Evolutionary conservation across 306 rosid species (phyloP), one percentile per base, ranked within the genome.

Genomic region (Cucumis cinereus): DNA sequence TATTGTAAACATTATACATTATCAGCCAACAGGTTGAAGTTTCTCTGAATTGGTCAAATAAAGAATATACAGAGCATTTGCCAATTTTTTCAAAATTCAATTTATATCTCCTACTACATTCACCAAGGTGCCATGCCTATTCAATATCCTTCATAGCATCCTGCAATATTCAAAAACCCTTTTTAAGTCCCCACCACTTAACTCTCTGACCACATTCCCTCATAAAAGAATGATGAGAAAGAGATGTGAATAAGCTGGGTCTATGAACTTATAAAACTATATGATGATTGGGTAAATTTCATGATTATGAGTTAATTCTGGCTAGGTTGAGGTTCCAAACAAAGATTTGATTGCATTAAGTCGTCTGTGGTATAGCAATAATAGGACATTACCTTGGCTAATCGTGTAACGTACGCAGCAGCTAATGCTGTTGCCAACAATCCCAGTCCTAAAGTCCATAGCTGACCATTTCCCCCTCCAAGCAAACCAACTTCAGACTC

Each of bases 381-480:
- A 68, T 5, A 41, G 41, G 77, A 53, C 55, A 50, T 77, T 85
- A 93, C 98, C 97, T 94, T 91, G 40, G 97, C 98, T 79, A 94
- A 89, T 59, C 89, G 84, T 8, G 98, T 91, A 47, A 91, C 96
- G 80, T 91, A 94, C 43, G 93, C 82, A 77, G 95, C 98, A 77
- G 98, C 96, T 60, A 91, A 66, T 52, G 91, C 96, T 22, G 98
- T 94, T 77, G 79, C 89, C 73, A 94, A 76, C 55, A 94, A 89
- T 75, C 98, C 98, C 19, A 92, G 77, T 71, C 95, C 98, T 75
- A 94, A 85, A 0, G 99, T 94, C 78, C 87, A 69, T 10, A 92
- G 81, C 84, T 89, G 96, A 84, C 85, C 85, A 79, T 90, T 90
- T 84, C 96, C 99, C 71, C 97, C 96, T 71, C 97, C 96, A 1